Evolutionary conservation across 83 land plant species (phyloP), one percentile per base, ranked within the genome.

Genomic region (Isoetes engelmannii): DNA sequence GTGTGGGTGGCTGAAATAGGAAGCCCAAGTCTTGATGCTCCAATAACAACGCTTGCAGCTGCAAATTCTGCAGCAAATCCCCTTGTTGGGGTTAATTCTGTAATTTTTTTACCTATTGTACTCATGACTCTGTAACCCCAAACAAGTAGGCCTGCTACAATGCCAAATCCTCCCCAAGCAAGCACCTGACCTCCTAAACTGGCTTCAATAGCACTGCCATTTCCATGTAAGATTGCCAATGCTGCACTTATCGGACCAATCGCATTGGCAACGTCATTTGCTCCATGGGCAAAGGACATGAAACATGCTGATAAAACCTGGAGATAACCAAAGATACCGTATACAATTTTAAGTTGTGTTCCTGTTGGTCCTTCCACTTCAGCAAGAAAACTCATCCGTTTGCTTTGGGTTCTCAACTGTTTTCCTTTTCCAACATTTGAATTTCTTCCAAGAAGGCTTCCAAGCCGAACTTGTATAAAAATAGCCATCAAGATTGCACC

Each of bases 61-160:
- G 99, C 97, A 75, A 95, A 95, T 71, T 95, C 99, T 4, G 99
- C 99, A 42, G 99, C 99, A 77, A 95, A 95, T 4, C 99, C 99
- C 70, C 97, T 80, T 0, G 99, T 95, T 17, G 99, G 99, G 17
- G 99, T 95, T 21, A 91, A 71, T 71, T 95, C 99, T 12, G 97
- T 95, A 5, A 95, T 95, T 69, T 95, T 95, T 68, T 89, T 89
- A 37, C 99, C 99, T 1, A 95, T 91, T 10, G 99, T 95, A 19
- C 89, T 87, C 53, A 95, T 95, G 19, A 95, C 99, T 68, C 96
- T 80, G 72, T 95, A 92, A 4, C 99, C 97, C 99, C 99, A 95
- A 58, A 95, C 84, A 65, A 78, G 79, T 13, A 95, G 69, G 57
- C 99, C 97, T 5, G 99, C 97, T 20, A 95, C 97, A 7, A 95